Base-by-base conservation (phyloP, 2,329 filamentous ascomycete species). In the Penicillium italicum region DNA sequence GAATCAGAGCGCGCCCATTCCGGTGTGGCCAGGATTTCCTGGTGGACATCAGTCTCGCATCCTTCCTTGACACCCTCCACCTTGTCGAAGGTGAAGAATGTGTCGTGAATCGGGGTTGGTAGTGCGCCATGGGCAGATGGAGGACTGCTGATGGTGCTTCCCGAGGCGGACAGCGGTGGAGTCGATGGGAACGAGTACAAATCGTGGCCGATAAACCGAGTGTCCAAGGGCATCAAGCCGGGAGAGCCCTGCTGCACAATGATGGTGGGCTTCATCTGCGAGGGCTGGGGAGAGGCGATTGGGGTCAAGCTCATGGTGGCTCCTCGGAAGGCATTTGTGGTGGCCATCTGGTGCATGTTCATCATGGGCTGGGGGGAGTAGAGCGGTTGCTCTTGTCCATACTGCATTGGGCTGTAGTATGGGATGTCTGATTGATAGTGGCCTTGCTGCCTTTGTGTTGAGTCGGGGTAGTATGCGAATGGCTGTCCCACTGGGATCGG, bases 381-480 rank as follows among this genome's bases (percentile, higher is more conserved):
- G 55, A 75, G 71, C 45, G 65, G 59, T 53, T 73, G 74, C 63
- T 71, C 60, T 33, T 58, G 61, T 26, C 38, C 50, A 56, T 66
- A 76, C 45, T 72, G 71, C 62, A 74, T 67, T 51, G 71, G 69
- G 36, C 66, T 64, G 71, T 74, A 74, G 68, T 76, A 72, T 77
- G 81, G 61, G 62, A 75, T 63, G 55, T 82, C 80, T 41, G 77
- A 76, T 58, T 82, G 84, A 79, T 91, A 92, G 76, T 90, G 86
- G 52, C 85, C 85, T 49, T 45, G 33, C 76, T 92, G 87, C 70
- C 89, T 82, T 72, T 91, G 88, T 62, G 28, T 11, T 12, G 87
- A 82, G 66, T 94, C 89, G 68, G 85, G 87, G 80, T 93, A 96
- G 81, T 92, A 94, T 82, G 89, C 92, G 80, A 91, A 95, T 56